These are phyloP conservation scores for Dendrobium catenatum DNA, from an alignment of 106 monocot genomes.

Conservation along the genomic window DNA sequence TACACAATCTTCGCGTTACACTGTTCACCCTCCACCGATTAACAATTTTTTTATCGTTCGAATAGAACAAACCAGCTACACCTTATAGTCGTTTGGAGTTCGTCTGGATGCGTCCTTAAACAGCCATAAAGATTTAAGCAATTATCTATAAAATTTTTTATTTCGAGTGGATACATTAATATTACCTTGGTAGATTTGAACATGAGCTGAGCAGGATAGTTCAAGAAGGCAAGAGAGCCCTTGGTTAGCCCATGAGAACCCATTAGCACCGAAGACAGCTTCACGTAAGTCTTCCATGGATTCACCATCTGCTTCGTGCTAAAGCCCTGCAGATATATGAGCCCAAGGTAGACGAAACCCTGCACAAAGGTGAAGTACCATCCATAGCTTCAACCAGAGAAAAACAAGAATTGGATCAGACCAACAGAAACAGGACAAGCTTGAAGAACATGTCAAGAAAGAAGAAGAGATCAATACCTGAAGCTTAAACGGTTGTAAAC, in stretches of 20 bases:
- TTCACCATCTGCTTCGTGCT: conserved; percentile 83
- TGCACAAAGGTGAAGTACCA: conserved; percentile 99
- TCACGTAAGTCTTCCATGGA: conserved; percentile 81
- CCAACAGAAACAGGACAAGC: neutral
- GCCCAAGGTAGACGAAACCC: conserved; percentile 75
- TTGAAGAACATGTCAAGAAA: neutral
- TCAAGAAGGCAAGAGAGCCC: conserved; percentile 87
- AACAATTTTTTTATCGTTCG: too few relatives aligned
- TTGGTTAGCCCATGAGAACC: conserved; percentile 92
- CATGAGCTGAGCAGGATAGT: conserved; percentile 96
- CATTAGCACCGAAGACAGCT: conserved; percentile 77
- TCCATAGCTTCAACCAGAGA: conserved; percentile 59
- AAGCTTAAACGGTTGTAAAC: conserved; percentile 86
- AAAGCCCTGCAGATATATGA: conserved; percentile 76
- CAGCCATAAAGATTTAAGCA: too few relatives aligned
- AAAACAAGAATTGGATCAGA: neutral
- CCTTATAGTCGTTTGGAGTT: too few relatives aligned
- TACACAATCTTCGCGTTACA: too few relatives aligned
- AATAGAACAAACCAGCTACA: too few relatives aligned
- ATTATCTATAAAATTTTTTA: too few relatives aligned
- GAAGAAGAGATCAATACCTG: conserved; percentile 30
- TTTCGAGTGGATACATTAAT: too few relatives aligned
- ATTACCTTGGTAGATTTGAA: conserved; percentile 94
- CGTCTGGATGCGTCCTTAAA: too few relatives aligned
- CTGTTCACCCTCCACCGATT: too few relatives aligned